Evolutionary conservation across 75 land plant genomes (phyloP).

Genomic region (Sequoia sempervirens): DNA sequence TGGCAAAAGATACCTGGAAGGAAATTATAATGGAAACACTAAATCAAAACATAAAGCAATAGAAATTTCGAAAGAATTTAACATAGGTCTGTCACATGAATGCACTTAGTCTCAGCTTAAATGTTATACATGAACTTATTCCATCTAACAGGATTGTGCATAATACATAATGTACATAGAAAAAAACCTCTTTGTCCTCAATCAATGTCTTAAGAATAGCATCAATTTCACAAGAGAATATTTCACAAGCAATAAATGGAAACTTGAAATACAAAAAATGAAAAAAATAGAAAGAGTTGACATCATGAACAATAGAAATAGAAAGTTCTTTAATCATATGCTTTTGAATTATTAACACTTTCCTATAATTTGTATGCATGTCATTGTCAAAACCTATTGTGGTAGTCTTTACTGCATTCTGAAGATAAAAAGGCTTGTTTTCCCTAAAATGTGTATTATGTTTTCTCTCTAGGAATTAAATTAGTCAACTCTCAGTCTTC

Average conservation of each 20-base stretch:
- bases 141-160: not conserved
- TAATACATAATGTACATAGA: not conserved
- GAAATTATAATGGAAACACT: not conserved
- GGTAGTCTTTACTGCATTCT: too few relatives aligned
- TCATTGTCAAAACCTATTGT: too few relatives aligned
- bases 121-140: not conserved
- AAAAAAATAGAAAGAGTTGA: not conserved
- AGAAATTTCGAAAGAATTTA: not conserved
- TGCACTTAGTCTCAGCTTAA: not conserved
- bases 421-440: too few relatives aligned
- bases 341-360: too few relatives aligned
- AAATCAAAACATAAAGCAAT: not conserved
- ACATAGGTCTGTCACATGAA: not conserved
- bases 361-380: too few relatives aligned
- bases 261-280: conserved; percentile 41
- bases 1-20: not conserved
- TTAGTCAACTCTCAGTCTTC: too few relatives aligned
- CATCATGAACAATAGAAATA: not conserved
- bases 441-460: too few relatives aligned
- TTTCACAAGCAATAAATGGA: conserved; percentile 94
- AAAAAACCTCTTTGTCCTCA: conserved; percentile 87
- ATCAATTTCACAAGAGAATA: conserved; percentile 96
- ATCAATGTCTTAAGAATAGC: conserved; percentile 84
- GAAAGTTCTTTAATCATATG: too few relatives aligned
- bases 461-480: too few relatives aligned